Percentiles rank a stretch among this genome's conserved stretches.
phyloP scores from a whole-genome alignment of 306 rosid species.

The apple (Malus domestica) region DNA sequence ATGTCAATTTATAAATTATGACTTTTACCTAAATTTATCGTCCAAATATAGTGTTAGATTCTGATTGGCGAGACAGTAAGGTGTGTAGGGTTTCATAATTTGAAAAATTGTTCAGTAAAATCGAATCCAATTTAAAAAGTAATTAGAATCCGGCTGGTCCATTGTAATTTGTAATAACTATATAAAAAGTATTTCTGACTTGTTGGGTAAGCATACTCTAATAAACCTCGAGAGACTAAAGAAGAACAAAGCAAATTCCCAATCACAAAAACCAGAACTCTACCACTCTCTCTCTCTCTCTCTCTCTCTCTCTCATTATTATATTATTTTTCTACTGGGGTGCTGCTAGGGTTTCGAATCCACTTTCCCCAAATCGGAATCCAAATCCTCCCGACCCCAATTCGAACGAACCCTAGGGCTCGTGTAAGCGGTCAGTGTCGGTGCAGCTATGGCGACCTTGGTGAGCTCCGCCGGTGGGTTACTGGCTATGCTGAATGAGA shows the following conservation, averaged over 20 bases:
- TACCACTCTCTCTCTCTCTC: not conserved
- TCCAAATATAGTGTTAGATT: no score
- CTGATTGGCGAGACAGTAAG: no score
- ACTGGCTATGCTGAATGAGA: slow-evolving; percentile 89
- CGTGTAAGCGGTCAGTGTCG: not conserved
- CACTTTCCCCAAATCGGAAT: slow-evolving; percentile 11
- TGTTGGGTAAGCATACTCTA: slow-evolving; percentile 19
- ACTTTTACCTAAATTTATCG: rapidly evolving
- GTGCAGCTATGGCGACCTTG: slow-evolving; percentile 49
- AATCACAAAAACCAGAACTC: not conserved
- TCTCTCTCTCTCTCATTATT: not conserved
- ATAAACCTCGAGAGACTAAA: not conserved
- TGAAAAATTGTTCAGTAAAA: no score
- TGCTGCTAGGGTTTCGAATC: slow-evolving; percentile 34
- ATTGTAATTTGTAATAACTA: not conserved
- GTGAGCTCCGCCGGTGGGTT: slow-evolving; percentile 95
- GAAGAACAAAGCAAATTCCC: not conserved
- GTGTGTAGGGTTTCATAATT: no score
- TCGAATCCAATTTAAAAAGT: not conserved
- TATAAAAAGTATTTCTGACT: slow-evolving; percentile 5
- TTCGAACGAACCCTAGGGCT: slow-evolving; percentile 1
- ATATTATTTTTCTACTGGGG: not conserved
- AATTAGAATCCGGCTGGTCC: not conserved
- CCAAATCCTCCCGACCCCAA: slow-evolving; percentile 27
- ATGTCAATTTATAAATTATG: no score